These are phyloP conservation scores for Phyllosticta citribraziliensis DNA, from an alignment of 2,329 filamentous ascomycete genomes.

Conservation along the genomic window DNA sequence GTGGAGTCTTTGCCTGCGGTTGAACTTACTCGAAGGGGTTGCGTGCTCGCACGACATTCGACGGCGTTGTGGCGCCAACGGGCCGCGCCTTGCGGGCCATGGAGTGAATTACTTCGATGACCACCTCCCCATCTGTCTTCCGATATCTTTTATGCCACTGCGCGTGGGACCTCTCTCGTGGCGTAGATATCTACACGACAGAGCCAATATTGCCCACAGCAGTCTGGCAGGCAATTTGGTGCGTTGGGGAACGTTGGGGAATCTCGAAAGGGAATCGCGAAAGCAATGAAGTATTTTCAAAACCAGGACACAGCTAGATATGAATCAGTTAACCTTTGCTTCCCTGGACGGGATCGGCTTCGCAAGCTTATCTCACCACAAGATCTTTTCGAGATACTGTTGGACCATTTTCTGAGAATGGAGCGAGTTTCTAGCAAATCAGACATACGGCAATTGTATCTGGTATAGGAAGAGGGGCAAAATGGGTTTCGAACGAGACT, in stretches of 20 bases:
- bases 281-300: no score
- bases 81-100: background rate
- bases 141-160: no score
- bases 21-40: conserved; percentile 7
- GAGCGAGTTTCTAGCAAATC: background rate
- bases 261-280: no score
- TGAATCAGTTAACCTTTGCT: no score
- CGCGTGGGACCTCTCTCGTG: no score
- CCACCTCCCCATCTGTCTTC: background rate
- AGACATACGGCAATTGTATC: background rate
- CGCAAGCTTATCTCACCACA: background rate
- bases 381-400: background rate
- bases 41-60: conserved; percentile 11
- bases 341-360: no score
- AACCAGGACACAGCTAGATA: no score
- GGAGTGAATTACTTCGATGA: background rate
- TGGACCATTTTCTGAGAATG: background rate
- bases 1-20: conserved; percentile 1
- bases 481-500: background rate
- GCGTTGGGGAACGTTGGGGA: no score
- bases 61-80: background rate
- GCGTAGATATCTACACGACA: no score
- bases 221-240: no score
- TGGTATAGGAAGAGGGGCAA: background rate
- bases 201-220: no score